Conservation (phyloP, 2,329 filamentous ascomycete genomes). For the Paecilomyces sp. region DNA sequence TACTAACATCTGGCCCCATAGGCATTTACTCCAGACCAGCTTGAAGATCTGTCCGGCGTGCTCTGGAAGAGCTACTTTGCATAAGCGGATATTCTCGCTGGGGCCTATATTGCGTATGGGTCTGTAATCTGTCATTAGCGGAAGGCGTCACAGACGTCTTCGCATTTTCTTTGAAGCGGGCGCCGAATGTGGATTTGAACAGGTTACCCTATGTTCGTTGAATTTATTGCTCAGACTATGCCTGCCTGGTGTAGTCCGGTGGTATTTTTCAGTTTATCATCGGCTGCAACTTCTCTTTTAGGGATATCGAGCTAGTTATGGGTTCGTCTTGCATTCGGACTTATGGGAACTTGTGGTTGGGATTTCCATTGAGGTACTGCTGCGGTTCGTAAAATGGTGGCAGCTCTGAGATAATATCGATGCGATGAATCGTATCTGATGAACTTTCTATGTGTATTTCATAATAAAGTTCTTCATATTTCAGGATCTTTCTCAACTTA, state of each 20-base stretch:
- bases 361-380: not conserved
- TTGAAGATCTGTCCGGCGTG: conserved; percentile 92
- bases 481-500: not conserved
- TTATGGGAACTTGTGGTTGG: not conserved
- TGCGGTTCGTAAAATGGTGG: not conserved
- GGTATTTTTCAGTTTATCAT: not conserved
- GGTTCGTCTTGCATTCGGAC: not conserved
- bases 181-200: not conserved
- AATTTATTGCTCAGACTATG: not conserved
- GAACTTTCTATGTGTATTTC: not conserved
- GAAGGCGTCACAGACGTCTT: not conserved
- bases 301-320: not conserved
- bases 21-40: conserved; percentile 81
- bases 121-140: not conserved
- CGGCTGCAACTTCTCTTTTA: not conserved
- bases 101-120: not conserved
- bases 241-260: not conserved
- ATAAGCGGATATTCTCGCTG: conserved; percentile 32
- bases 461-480: not conserved
- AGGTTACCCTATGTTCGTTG: not conserved
- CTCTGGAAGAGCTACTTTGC: conserved; percentile 99
- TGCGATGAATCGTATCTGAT: not conserved
- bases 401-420: not conserved
- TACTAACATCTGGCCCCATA: conserved; percentile 38
- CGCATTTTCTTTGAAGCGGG: not conserved